These are phyloP conservation scores for Pseudogymnoascus sp. DNA, from an alignment of 2,329 filamentous ascomycete species.

Conservation along the genomic window DNA sequence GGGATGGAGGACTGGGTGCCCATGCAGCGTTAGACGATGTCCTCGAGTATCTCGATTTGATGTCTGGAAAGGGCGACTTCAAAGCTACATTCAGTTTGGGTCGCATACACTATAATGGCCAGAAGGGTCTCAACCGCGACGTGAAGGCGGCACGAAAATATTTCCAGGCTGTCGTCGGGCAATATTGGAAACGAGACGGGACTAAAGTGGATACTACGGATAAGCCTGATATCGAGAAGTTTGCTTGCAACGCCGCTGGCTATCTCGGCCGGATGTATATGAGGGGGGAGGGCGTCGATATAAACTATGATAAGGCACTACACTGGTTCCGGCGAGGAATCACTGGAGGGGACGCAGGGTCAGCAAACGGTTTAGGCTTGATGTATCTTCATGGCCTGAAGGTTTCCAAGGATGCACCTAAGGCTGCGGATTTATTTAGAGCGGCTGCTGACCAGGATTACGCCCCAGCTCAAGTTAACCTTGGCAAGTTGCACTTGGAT, in stretches of 20 bases:
- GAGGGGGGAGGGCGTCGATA: constrained; percentile 63
- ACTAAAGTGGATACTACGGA: constrained; percentile 49
- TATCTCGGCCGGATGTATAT: constrained; percentile 68
- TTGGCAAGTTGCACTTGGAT: constrained; percentile 64
- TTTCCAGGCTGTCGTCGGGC: constrained; percentile 60
- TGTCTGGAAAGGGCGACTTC: constrained; percentile 68
- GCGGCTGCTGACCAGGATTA: constrained; percentile 64
- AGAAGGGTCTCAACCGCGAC: constrained; percentile 54
- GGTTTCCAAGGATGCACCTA: constrained; percentile 53
- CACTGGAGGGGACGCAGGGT: constrained; percentile 57
- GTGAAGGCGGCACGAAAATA: constrained; percentile 59
- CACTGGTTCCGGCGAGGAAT: constrained; percentile 65
- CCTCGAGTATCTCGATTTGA: constrained; percentile 76
- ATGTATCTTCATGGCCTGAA: constrained; percentile 66
- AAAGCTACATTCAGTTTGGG: constrained; percentile 64
- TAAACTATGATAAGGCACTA: constrained; percentile 57
- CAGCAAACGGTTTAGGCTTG: constrained; percentile 62
- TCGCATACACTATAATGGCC: constrained; percentile 64
- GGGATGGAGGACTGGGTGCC: constrained; percentile 67
- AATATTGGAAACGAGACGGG: constrained; percentile 63
- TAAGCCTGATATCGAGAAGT: constrained; percentile 52
- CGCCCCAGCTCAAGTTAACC: constrained; percentile 57
- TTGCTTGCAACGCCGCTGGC: constrained; percentile 63
- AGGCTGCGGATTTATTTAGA: constrained; percentile 59
- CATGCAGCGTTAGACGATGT: constrained; percentile 89